Percentiles rank a stretch among this genome's conserved stretches.
Evolutionary conservation across 768 basidiomycete genomes (phyloP).

Genomic region (Macrocybe gigantea): DNA sequence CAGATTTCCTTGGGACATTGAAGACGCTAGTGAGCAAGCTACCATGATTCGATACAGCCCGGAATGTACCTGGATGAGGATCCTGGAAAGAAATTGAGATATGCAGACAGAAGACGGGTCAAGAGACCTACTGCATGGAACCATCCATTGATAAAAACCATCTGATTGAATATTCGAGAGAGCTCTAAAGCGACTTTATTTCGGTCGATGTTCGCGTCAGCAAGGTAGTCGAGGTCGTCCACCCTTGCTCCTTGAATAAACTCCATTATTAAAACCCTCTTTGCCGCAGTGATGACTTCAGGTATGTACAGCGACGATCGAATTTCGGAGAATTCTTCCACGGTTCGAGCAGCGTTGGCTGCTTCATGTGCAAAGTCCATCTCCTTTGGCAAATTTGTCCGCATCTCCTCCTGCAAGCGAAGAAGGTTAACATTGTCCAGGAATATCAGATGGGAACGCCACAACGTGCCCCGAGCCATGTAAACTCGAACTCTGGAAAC

Average conservation of each 20-base stretch:
- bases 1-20: constrained; percentile 59
- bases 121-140: constrained; percentile 63
- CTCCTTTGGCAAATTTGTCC: constrained; percentile 83
- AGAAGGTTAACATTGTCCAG: constrained; percentile 24
- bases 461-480: constrained; percentile 69
- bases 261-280: constrained; percentile 91
- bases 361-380: constrained; percentile 96
- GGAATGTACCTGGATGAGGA: constrained; percentile 68
- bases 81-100: constrained; percentile 40
- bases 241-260: constrained; percentile 86
- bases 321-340: constrained; percentile 62
- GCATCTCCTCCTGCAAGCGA: constrained; percentile 82
- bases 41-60: background rate
- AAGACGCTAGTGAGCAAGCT: background rate
- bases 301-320: constrained; percentile 86
- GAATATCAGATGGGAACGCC: background rate
- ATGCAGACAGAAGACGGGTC: background rate
- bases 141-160: constrained; percentile 96
- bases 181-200: constrained; percentile 93
- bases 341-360: constrained; percentile 68
- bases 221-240: constrained; percentile 82
- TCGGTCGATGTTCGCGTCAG: constrained; percentile 78
- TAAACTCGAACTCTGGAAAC: constrained; percentile 96
- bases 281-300: constrained; percentile 70
- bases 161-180: constrained; percentile 83